A percentile compares a stretch with the other conserved stretches of the same genome.
These are phyloP conservation scores for Arctium lappa DNA, from an alignment of 129 eudicot species.

Conservation along the genomic window DNA sequence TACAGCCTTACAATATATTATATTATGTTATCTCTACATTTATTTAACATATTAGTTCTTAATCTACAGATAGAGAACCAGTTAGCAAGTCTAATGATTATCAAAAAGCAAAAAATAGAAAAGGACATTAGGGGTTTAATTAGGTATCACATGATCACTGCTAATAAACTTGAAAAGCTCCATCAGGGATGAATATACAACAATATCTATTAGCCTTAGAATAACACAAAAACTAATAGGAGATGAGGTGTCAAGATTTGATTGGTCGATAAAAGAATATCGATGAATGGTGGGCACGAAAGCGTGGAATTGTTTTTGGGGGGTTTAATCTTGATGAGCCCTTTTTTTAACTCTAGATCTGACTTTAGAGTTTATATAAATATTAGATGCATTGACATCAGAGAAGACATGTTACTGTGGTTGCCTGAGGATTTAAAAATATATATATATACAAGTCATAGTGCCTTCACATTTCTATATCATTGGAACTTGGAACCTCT, in stretches of 20 bases:
- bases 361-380: constrained; percentile 30
- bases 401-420: constrained; percentile 3
- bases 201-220: constrained; percentile 3
- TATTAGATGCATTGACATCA: constrained; percentile 26
- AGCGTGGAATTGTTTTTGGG: constrained; percentile 23
- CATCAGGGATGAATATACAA: constrained; percentile 43
- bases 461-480: constrained; percentile 25
- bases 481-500: constrained; percentile 6
- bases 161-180: constrained; percentile 34
- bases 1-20: constrained; percentile 20
- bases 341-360: constrained; percentile 25
- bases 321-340: constrained; percentile 28
- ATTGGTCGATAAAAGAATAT: constrained; percentile 37
- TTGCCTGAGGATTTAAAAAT: constrained; percentile 3
- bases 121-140: constrained; percentile 16
- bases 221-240: constrained; percentile 22
- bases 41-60: constrained; percentile 23
- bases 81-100: constrained; percentile 35
- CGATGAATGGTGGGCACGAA: constrained; percentile 61
- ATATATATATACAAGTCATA: constrained; percentile 24
- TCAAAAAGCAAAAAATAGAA: constrained; percentile 29
- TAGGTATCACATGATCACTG: constrained; percentile 32
- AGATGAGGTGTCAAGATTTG: constrained; percentile 34
- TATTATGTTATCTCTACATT: constrained; percentile 30
- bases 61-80: constrained; percentile 10